Base-by-base conservation (phyloP, 1,284 basidiomycete species). In the Leccinum solheimii region DNA sequence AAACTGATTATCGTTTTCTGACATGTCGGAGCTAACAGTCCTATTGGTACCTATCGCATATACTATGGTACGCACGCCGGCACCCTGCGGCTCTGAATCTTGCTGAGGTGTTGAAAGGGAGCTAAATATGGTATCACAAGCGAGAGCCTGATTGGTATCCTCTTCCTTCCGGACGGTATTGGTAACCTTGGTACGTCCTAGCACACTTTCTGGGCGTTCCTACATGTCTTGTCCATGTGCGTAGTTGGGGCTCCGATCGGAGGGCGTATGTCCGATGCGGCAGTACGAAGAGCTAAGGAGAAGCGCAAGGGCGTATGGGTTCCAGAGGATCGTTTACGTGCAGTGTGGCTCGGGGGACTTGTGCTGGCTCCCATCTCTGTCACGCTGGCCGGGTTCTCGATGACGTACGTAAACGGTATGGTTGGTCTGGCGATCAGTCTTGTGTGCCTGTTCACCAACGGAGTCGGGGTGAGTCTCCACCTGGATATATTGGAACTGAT, bases 321-420 rank as follows among this genome's bases (percentile, higher is more conserved):
- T 4, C 85, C 87, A 0, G 88, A 90, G 69, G 88, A 88, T 67
- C 78, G 87, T 3, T 76, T 89, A 27, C 76, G 80, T 9, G 83
- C 81, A 0, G 77, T 78, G 0, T 69, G 85, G 48, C 62, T 81
- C 7, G 86, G 84, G 16, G 76, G 77, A 0, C 75, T 75, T 0
- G 34, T 84, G 6, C 65, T 86, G 40, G 73, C 83, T n/a, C 75
- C 75, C 10, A 7, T 75, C 14, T 76, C 75, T 16, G 61, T 76
- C 36, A 62, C 48, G 2, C 9, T 63, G 4, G 62, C 60, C 1
- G 72, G 72, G 16, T 57, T 74, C 43, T 51, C 63, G 26, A 71
- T 64, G 7, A 19, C 62, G n/a, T 83, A 77, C 65, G 67, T 85
- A 11, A 68, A 67, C 5, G 80, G 81, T 6, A 72, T 62, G 3